Conservation (phyloP, 306 rosid species). For the Gynostemma pentaphyllum region DNA sequence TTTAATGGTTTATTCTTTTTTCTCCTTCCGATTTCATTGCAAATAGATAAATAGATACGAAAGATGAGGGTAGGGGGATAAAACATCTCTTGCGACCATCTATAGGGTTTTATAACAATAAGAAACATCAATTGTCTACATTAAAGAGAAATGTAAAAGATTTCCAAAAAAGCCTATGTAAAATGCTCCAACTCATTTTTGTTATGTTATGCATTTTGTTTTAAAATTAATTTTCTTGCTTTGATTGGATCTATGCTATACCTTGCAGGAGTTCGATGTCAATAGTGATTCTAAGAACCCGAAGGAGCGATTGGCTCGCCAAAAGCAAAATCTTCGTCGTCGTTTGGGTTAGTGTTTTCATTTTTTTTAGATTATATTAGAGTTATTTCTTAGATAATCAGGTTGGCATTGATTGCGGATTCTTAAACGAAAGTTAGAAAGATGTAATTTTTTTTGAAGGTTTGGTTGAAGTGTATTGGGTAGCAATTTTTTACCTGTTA, state of each 20-base stretch:
- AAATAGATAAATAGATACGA: too few relatives aligned
- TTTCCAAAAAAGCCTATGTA: too few relatives aligned
- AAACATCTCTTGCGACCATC: too few relatives aligned
- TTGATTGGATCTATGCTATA: neutral
- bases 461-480: neutral
- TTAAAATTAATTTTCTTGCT: neutral
- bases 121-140: too few relatives aligned
- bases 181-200: too few relatives aligned
- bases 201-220: neutral
- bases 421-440: neutral
- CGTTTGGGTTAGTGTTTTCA: slow-evolving; percentile 86
- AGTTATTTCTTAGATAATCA: too few relatives aligned
- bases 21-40: too few relatives aligned
- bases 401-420: neutral
- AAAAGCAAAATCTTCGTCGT: slow-evolving; percentile 82
- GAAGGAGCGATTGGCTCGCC: slow-evolving; percentile 86
- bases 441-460: neutral
- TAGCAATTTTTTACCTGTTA: neutral
- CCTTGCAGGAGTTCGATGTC: slow-evolving; percentile 76
- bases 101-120: too few relatives aligned
- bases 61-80: too few relatives aligned
- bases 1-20: too few relatives aligned
- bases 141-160: too few relatives aligned
- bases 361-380: too few relatives aligned
- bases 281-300: slow-evolving; percentile 65